Evolutionary conservation across 1,139 yeast genomes (phyloP).

Genomic region (Hansenula sp.): DNA sequence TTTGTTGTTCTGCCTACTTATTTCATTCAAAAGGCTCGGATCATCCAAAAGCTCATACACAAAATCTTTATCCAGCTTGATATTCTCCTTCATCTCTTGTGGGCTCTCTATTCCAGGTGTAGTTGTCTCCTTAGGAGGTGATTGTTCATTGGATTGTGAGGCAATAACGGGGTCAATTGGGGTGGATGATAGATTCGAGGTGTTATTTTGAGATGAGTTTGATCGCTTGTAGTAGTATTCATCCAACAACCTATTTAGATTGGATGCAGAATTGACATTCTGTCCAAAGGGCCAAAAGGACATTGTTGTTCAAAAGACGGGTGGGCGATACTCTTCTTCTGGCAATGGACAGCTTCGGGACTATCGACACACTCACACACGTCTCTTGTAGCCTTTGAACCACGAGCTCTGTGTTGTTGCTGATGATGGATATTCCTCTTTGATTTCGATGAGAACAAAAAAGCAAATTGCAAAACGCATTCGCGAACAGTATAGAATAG

Average conservation of each 20-base stretch:
- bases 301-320: too few relatives aligned
- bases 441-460: too few relatives aligned
- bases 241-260: constrained; percentile 30
- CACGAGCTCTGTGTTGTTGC: too few relatives aligned
- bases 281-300: constrained; percentile 47
- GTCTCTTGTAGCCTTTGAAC: too few relatives aligned
- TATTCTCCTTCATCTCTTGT: constrained; percentile 31
- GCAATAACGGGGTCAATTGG: neutral
- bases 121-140: constrained; percentile 5
- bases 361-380: too few relatives aligned
- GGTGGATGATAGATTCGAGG: neutral
- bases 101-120: constrained; percentile 19
- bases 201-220: too few relatives aligned
- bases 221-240: constrained; percentile 25
- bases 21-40: constrained; percentile 46
- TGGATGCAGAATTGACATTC: constrained; percentile 28
- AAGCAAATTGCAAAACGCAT: too few relatives aligned
- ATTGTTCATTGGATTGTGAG: neutral
- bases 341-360: too few relatives aligned
- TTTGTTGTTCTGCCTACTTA: constrained; percentile 39
- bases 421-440: too few relatives aligned
- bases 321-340: too few relatives aligned
- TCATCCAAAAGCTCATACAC: constrained; percentile 71
- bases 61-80: constrained; percentile 41
- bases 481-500: too few relatives aligned